These are phyloP conservation scores for Smittium culicis DNA, from an alignment of 371 early-diverging fungal genomes.

Conservation along the genomic window DNA sequence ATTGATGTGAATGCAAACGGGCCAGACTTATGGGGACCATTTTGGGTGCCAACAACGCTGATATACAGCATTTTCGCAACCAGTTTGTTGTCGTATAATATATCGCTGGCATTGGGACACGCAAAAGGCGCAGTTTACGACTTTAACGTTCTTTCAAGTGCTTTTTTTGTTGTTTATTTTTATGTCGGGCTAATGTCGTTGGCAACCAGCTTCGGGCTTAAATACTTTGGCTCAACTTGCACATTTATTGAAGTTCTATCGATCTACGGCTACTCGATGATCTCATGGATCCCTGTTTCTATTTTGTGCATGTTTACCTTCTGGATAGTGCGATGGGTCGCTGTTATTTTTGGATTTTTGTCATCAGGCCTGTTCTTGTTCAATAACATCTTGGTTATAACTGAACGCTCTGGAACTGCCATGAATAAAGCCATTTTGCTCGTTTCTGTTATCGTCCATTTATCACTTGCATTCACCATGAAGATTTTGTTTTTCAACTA, in stretches of 20 bases:
- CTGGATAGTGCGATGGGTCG: slow-evolving; percentile 4
- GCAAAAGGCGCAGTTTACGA: slow-evolving; percentile 45
- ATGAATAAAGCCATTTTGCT: slow-evolving; percentile 41
- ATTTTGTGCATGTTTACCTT: slow-evolving; percentile 33
- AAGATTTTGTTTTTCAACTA: slow-evolving; percentile 63
- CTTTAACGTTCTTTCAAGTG: slow-evolving; percentile 62
- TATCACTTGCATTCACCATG: slow-evolving; percentile 55
- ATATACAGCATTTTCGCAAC: slow-evolving; percentile 82
- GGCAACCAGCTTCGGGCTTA: slow-evolving; percentile 62
- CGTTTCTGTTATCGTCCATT: slow-evolving; percentile 51
- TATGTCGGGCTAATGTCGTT: slow-evolving; percentile 61
- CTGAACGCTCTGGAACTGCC: slow-evolving; percentile 27
- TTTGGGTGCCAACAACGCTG: slow-evolving; percentile 91
- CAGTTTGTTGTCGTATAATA: slow-evolving; percentile 67
- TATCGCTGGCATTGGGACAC: slow-evolving; percentile 50
- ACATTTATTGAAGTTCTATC: slow-evolving; percentile 67
- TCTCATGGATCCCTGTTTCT: slow-evolving; percentile 84
- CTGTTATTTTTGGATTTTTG: slow-evolving; percentile 6
- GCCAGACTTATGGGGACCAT: slow-evolving; percentile 80
- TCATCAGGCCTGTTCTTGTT: slow-evolving; percentile 17
- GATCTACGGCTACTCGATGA: slow-evolving; percentile 82
- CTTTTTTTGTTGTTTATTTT: slow-evolving; percentile 61
- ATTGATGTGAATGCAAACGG: slow-evolving; percentile 31
- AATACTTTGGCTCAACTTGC: slow-evolving; percentile 69
- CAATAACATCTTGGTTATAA: slow-evolving; percentile 27